Evolutionary conservation across 306 rosid genomes (phyloP).

Genomic region (Rosa multiflora): DNA sequence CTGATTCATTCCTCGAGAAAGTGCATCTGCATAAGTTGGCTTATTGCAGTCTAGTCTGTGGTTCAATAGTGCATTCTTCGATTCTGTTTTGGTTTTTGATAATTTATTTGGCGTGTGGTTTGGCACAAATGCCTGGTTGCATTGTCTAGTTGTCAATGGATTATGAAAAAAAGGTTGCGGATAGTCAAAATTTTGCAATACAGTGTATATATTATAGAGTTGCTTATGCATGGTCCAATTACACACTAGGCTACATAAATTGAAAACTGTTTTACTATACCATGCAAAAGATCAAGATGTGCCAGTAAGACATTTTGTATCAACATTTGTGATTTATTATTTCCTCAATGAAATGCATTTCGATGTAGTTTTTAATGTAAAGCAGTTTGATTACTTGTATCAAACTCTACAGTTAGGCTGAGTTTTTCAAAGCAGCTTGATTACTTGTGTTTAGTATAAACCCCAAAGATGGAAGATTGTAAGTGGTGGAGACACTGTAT

Average conservation of each 20-base stretch:
- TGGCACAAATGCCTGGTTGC: conserved; percentile 27
- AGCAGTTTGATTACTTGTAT: too few relatives aligned
- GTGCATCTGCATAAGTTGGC: conserved; percentile 18
- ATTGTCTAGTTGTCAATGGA: conserved; percentile 23
- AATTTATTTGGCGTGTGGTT: conserved; percentile 24
- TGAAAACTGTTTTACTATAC: conserved; percentile 21
- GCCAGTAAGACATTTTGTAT: conserved; percentile 11
- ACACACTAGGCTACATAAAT: conserved; percentile 18
- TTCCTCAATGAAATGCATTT: neutral
- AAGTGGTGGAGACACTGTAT: too few relatives aligned
- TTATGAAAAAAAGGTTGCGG: conserved; percentile 10
- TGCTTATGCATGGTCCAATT: conserved; percentile 15
- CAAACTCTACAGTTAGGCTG: too few relatives aligned
- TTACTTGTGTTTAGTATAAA: too few relatives aligned
- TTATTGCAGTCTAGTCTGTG: conserved; percentile 33
- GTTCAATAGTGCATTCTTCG: conserved; percentile 34
- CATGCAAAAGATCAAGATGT: conserved; percentile 33
- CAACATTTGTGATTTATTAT: conserved; percentile 7
- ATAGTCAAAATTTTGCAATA: conserved; percentile 36
- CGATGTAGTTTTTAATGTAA: neutral
- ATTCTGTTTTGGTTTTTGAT: conserved; percentile 15
- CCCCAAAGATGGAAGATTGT: too few relatives aligned
- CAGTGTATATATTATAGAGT: conserved; percentile 24
- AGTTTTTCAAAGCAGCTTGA: too few relatives aligned
- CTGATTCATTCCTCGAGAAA: neutral